Conservation (phyloP, 2,329 filamentous ascomycete species). For the Alternaria tenuissima region DNA sequence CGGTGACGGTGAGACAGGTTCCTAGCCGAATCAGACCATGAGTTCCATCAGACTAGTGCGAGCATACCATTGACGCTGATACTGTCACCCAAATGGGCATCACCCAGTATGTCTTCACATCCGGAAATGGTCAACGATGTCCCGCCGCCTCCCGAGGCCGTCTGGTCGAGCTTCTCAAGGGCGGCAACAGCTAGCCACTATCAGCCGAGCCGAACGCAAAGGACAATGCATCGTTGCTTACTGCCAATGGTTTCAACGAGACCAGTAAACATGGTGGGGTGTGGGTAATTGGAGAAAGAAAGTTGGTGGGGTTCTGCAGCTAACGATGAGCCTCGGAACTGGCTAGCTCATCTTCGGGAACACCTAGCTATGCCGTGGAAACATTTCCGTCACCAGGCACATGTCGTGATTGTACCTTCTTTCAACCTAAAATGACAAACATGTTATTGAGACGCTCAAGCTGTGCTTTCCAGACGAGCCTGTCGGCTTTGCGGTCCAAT, state of each 20-base stretch:
- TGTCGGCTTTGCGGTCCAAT: slow-evolving; percentile 13
- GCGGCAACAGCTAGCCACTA: slow-evolving; percentile 75
- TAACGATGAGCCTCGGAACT: slow-evolving; percentile 31
- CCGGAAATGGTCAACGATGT: slow-evolving; percentile 89
- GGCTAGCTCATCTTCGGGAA: slow-evolving; percentile 21
- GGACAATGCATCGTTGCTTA: slow-evolving; percentile 55
- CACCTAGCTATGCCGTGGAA: slow-evolving; percentile 13
- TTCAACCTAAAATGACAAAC: slow-evolving; percentile 22
- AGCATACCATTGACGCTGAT: slow-evolving; percentile 84
- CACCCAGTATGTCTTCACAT: slow-evolving; percentile 76
- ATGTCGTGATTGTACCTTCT: neutral
- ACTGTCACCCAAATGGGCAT: slow-evolving; percentile 88
- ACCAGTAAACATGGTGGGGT: slow-evolving; percentile 84
- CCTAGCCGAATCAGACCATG: slow-evolving; percentile 48
- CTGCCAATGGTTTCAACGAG: slow-evolving; percentile 74
- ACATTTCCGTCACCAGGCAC: slow-evolving; percentile 8
- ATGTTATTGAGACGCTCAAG: slow-evolving; percentile 26
- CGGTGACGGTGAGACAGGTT: slow-evolving; percentile 92
- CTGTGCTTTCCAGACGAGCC: slow-evolving; percentile 15
- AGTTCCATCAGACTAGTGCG: neutral
- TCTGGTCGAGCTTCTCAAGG: slow-evolving; percentile 80
- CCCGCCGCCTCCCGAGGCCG: slow-evolving; percentile 74
- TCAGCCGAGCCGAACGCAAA: slow-evolving; percentile 36
- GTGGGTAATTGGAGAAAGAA: slow-evolving; percentile 7
- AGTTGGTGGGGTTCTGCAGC: slow-evolving; percentile 33